Evolutionary conservation across 1,284 basidiomycete species (phyloP), one percentile per base, ranked within the genome.

Genomic region (Ceratobasidium papillatum): DNA sequence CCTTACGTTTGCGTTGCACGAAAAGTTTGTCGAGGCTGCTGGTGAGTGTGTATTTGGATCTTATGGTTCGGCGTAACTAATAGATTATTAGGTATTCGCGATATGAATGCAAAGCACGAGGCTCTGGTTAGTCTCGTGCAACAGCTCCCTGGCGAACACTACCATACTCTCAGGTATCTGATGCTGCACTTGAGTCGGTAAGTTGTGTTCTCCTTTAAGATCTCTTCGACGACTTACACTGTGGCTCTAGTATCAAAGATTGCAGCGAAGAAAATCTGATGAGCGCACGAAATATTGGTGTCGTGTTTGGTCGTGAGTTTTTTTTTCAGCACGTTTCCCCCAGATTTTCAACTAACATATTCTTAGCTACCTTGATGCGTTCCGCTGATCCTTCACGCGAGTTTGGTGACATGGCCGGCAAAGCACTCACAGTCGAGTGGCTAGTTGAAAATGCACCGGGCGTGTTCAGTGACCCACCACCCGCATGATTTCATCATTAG

Each of bases 221-320:
- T 14, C 3, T 36, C 3, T 36, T 51, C 12, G 3, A 0, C 1
- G 19, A 27, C 36, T 64, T 59, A 41, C 19, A 38, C 49, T 14
- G 32, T 41, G 36, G 68, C 66, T 75, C 54, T 78, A 94, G 95
- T 74, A 87, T 97, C 32, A 89, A 89, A 79, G 85, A 90, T 74
- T 85, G 86, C 47, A 88, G 87, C 74, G 89, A 90, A 30, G 85
- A 86, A 75, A 99, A 99, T 82, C 86, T 96, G 69, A 99, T 99
- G 98, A 95, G 91, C 64, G 91, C 95, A 2, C 89, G 95, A 77
- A 99, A 99, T 80, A 84, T 99, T 25, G 98, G 98, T n/a, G 95
- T 99, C n/a, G 96, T 99, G 52, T 99, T 99, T 84, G 98, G 98
- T 78, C 97, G 96, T 98, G 82, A 85, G 95, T 91, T 9, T 58